Evolutionary conservation across 768 basidiomycete genomes (phyloP), one percentile per base, ranked within the genome.

Genomic region (Leccinum longicurvipes): DNA sequence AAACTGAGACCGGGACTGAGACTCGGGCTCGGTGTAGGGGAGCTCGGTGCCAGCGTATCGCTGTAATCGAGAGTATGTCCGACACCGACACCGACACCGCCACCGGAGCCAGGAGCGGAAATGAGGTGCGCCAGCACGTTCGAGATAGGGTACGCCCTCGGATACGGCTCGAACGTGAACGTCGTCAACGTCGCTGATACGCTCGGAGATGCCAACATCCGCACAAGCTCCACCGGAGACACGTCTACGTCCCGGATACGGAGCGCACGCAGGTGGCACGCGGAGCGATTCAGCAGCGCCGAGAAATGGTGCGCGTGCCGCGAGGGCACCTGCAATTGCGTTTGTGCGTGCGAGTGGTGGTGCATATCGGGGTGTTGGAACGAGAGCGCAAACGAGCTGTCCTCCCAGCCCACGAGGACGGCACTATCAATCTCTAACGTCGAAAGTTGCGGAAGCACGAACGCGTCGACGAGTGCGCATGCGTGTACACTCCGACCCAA

Each of bases 131-230:
- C 23, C n/a, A 66, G 65, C 39, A 66, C 59, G 0, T 64, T 53
- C 23, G 53, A 61, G 45, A 61, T 50, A 0, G 62, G 60, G 21
- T 47, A 67, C 6, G 41, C 24, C 41, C 64, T 61, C 15, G 57
- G 62, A 57, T 55, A 64, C 3, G 64, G 64, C n/a, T 66, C 64
- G 28, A 66, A 64, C 28, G 65, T 64, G 25, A 66, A 67, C 11
- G 53, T 46, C 27, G 62, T 50, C 41, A 66, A 34, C 23, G 65
- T 66, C 6, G 50, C 23, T 9, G 59, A 61, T 7, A 54, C 59
- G 4, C 57, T 57, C 6, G 59, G 59, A 7, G 65, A 66, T 15
- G 41, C 56, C 27, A 66, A 62, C 19, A 66, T 31, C n/a, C 59
- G 65, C 0, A 11, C 23, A 3, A 66, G 60, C 45, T 66, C 64